Evolutionary conservation across 1,284 basidiomycete species (phyloP).

Genomic region (Sphagnurus paluster): DNA sequence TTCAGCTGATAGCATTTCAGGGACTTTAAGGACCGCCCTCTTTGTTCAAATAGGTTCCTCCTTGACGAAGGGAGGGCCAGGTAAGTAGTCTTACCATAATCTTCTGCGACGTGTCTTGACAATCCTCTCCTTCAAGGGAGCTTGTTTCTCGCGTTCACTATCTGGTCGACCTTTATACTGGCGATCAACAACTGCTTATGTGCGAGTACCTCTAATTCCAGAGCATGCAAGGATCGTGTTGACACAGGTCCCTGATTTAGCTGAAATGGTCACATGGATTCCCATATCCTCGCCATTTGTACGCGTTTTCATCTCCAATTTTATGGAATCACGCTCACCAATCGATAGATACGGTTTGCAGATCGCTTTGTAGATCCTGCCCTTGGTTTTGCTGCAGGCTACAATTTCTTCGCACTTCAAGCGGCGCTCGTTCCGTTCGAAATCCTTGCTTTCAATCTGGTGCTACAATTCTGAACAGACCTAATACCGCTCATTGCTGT

Average conservation of each 20-base stretch:
- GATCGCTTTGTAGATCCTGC: slow-evolving; percentile 51
- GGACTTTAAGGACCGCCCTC: slow-evolving; percentile 47
- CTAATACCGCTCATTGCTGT: slow-evolving; percentile 44
- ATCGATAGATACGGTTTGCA: slow-evolving; percentile 40
- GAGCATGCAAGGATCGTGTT: not conserved
- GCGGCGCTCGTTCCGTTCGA: slow-evolving; percentile 47
- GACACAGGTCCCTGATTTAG: slow-evolving; percentile 22
- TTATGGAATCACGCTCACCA: not conserved
- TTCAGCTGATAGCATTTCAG: slow-evolving; percentile 20
- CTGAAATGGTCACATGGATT: slow-evolving; percentile 54
- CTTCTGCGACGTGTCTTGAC: not conserved
- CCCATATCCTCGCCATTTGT: slow-evolving; percentile 51
- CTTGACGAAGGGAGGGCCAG: slow-evolving; percentile 46
- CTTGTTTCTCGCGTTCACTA: slow-evolving; percentile 43
- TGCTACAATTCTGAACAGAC: slow-evolving; percentile 50
- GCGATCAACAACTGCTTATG: slow-evolving; percentile 43
- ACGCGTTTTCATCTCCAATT: not conserved
- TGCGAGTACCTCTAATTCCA: not conserved
- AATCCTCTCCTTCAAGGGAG: slow-evolving; percentile 28
- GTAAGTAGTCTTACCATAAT: slow-evolving; percentile 24
- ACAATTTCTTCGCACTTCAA: slow-evolving; percentile 49
- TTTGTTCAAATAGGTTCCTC: slow-evolving; percentile 48
- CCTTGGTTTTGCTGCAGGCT: slow-evolving; percentile 44
- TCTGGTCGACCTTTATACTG: slow-evolving; percentile 48
- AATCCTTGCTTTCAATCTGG: slow-evolving; percentile 44